Base-by-base conservation (phyloP, 208 protist genomes). In the Crithidia sp. region DNA sequence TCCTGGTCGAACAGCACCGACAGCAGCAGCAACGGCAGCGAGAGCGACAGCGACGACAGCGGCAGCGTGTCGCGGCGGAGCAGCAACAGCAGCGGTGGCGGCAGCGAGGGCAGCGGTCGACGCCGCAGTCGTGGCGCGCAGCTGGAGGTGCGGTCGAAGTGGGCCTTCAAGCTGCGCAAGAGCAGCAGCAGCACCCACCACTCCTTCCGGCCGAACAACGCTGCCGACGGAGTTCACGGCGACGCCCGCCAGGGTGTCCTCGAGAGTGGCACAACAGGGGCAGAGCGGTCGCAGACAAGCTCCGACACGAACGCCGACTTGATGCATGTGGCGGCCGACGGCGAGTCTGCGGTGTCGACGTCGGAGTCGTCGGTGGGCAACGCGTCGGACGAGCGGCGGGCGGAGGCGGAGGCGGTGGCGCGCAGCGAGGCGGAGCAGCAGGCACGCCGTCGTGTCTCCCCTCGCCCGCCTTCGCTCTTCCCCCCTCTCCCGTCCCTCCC, bases 1-100 rank as follows among this genome's bases (percentile, higher is more conserved):
- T 53, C 63, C 5, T 36, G 13, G 7, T 36, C 8, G 47, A 43
- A 19, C 16, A 56, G 44, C 60, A 66, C 44, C n/a, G 19, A 17
- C 40, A 45, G 19, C 40, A 59, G 40, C 60, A 66, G 60, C 45
- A n/a, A 41, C 60, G 17, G 19, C 13, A 49, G 50, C 49, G 37
- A 45, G 14, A 39, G 28, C 62, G 16, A 49, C 28, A 36, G 37
- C 7, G n/a, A 52, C 41, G 19, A 28, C 36, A 49, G 8, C 43
- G 28, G 16, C 0, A 61, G 41, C 17, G 50, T 7, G 50, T 28
- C 28, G 28, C 28, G 28, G 28, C 28, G 45, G 4, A 12, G 43
- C 43, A 64, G 59, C 59, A 52, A 10, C 59, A 41, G 59, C 59
- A n/a, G 45, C 28, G 54, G 39, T 40, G 7, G 17, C 19, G 7